Base-by-base conservation (phyloP, 352 stramenopile genomes). In the Phytophthora foliorum region DNA sequence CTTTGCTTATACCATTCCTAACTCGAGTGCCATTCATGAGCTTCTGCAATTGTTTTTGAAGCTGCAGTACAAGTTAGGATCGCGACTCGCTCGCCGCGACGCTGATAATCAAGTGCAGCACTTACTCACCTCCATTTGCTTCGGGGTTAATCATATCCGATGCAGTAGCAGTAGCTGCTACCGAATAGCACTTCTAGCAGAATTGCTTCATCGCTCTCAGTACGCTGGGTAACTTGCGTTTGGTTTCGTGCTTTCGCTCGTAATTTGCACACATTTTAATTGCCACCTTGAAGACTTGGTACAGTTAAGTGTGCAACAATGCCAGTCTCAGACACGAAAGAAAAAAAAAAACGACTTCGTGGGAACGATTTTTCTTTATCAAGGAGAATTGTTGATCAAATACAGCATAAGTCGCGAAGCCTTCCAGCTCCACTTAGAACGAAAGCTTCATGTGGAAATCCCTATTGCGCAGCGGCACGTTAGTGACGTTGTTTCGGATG, bases 211-310 rank as follows among this genome's bases (percentile, higher is more conserved):
- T 88, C 77, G 10, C 21, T 75, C 36, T 92, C 84, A 3, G 78
- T 69, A 21, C 14, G 82, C 71, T 32, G 78, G 80, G 44, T 94
- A 92, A 17, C 17, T 63, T 49, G 5, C 29, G 31, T 48, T 52
- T 49, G 4, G 5, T 14, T 46, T 77, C 63, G 6, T 57, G 49
- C 6, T 77, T 57, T 3, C 66, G 71, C 50, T 94, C 77, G 53
- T 92, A 94, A 50, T 90, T 88, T 0, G 80, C 84, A 59, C 81
- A 91, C 68, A 96, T 75, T 44, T 82, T 85, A 46, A 94, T 71
- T 3, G 88, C 86, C 1, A 86, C 84, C 0, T n/a, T n/a, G n/a
- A n/a, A n/a, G n/a, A 86, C 69, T 27, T n/a, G n/a, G n/a, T n/a
- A n/a, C n/a, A n/a, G n/a, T n/a, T n/a, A 96, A 44, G 24, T 89